Conservation (phyloP, 176 grass and related monocot species). For the Saccharum spontaneum region DNA sequence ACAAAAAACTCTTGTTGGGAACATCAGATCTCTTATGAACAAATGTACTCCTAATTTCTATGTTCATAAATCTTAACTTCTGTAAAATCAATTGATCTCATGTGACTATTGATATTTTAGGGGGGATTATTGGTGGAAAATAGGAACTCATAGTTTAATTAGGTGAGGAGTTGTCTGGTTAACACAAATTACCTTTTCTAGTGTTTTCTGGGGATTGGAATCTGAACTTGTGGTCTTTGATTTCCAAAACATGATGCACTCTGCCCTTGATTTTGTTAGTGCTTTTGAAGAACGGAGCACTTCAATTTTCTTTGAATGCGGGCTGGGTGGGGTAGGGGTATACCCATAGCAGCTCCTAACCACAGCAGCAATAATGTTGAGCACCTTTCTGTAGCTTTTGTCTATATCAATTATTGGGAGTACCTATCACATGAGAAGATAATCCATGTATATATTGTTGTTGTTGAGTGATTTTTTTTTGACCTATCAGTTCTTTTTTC, state of each 20-base stretch:
- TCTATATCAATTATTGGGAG: neutral
- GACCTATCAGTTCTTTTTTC: neutral
- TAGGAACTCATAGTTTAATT: constrained; percentile 8
- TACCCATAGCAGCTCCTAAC: neutral
- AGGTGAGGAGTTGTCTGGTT: neutral
- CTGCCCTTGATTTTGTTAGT: neutral
- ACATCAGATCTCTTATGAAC: neutral
- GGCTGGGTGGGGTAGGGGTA: neutral
- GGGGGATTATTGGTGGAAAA: neutral
- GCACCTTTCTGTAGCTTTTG: neutral
- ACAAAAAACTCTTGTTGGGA: neutral
- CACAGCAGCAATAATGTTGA: neutral
- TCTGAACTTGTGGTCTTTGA: neutral
- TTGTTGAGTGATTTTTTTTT: neutral
- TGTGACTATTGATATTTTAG: neutral
- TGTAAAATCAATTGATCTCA: neutral
- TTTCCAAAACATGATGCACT: neutral
- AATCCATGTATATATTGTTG: neutral
- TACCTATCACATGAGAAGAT: neutral
- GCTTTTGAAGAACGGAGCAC: neutral
- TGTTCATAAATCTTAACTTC: neutral
- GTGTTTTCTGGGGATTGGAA: neutral
- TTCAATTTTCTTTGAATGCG: neutral
- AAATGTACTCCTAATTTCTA: neutral
- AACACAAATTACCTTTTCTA: neutral